Conservation (phyloP, 495 filamentous ascomycete species). For the Extremus antarcticus region DNA sequence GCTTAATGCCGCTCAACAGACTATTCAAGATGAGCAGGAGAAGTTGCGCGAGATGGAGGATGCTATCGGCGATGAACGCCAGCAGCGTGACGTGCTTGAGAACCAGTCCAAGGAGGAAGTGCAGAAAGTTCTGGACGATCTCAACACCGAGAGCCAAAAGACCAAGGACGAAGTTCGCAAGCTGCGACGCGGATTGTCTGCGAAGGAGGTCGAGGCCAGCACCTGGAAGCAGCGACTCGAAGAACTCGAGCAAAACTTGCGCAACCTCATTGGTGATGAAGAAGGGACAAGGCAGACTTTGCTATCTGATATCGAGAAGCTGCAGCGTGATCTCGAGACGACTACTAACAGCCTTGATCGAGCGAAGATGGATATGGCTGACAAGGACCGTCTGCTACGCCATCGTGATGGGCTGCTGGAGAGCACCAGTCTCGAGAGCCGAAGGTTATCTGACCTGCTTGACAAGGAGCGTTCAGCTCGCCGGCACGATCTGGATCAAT, state of each 20-base stretch:
- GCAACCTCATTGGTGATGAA: slow-evolving; percentile 72
- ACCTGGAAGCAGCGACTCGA: slow-evolving; percentile 81
- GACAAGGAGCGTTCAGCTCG: slow-evolving; percentile 84
- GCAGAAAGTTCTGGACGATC: slow-evolving; percentile 67
- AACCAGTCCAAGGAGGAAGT: slow-evolving; percentile 82
- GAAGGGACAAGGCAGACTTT: slow-evolving; percentile 79
- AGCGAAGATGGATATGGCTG: slow-evolving; percentile 59
- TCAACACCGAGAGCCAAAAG: slow-evolving; percentile 67
- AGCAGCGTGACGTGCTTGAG: slow-evolving; percentile 77
- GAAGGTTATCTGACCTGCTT: slow-evolving; percentile 74
- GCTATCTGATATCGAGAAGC: slow-evolving; percentile 67
- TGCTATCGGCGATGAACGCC: slow-evolving; percentile 62
- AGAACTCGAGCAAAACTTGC: slow-evolving; percentile 78
- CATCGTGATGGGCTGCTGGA: slow-evolving; percentile 90
- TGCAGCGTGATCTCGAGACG: slow-evolving; percentile 77
- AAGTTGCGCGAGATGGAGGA: slow-evolving; percentile 67
- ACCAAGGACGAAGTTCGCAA: slow-evolving; percentile 79
- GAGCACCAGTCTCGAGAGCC: slow-evolving; percentile 71
- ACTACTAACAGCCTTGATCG: slow-evolving; percentile 72
- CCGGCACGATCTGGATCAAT: slow-evolving; percentile 70
- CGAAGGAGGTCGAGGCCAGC: slow-evolving; percentile 74
- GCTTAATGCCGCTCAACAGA: slow-evolving; percentile 60
- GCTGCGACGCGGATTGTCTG: slow-evolving; percentile 68
- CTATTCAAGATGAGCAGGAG: slow-evolving; percentile 69
- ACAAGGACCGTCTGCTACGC: slow-evolving; percentile 80